A percentile compares a stretch with the other conserved stretches of the same genome.
These are phyloP conservation scores for Diplodia mutila DNA, from an alignment of 2,329 filamentous ascomycete genomes.

Conservation along the genomic window DNA sequence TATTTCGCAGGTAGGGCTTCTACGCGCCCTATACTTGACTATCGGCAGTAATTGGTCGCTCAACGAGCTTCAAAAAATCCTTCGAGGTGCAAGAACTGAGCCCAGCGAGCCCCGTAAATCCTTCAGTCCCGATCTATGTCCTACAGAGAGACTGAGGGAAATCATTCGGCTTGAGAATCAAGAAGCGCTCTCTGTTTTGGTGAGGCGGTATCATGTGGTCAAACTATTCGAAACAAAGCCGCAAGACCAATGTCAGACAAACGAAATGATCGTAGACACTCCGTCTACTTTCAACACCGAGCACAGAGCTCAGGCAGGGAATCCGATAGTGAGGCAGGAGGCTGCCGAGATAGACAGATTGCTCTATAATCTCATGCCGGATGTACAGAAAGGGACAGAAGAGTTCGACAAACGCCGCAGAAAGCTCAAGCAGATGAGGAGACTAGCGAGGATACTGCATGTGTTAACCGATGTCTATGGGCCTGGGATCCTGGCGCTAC, in stretches of 20 bases:
- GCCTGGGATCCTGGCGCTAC: constrained; percentile 26
- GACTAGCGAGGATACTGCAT: constrained; percentile 15
- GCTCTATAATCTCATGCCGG: constrained; percentile 6
- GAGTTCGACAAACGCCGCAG: constrained; percentile 6
- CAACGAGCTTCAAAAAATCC: constrained; percentile 12
- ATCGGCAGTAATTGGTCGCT: constrained; percentile 25
- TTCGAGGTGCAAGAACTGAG: constrained; percentile 11
- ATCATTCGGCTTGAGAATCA: constrained; percentile 23
- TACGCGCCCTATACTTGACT: constrained; percentile 19
- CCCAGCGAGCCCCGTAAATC: not conserved
- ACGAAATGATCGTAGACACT: constrained; percentile 21
- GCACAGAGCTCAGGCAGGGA: constrained; percentile 14
- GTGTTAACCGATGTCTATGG: constrained; percentile 24
- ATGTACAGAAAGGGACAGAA: not conserved
- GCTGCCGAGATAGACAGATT: constrained; percentile 17
- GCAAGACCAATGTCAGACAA: not conserved
- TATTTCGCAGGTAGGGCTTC: not conserved
- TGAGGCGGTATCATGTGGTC: not conserved
- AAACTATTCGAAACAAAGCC: not conserved
- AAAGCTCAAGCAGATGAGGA: constrained; percentile 16
- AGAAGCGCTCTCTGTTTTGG: constrained; percentile 20
- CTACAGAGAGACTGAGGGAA: constrained; percentile 16
- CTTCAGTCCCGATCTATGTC: not conserved
- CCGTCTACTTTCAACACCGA: constrained; percentile 1
- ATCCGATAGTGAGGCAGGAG: constrained; percentile 21